phyloP scores from a whole-genome alignment of 257 asterid genomes.

The Solanum gandarillasii region DNA sequence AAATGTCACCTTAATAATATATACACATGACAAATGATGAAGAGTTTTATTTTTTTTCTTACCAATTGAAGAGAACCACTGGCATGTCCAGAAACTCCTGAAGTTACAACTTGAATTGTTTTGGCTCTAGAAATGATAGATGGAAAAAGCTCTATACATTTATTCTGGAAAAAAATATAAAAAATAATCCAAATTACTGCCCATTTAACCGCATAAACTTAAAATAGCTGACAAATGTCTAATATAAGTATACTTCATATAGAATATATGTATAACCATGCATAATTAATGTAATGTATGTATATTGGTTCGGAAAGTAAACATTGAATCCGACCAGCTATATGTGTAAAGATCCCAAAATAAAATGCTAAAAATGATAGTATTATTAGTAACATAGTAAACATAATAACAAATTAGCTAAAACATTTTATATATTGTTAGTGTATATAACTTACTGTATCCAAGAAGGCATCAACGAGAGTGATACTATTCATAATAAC shows the following conservation, averaged over 20 bases:
- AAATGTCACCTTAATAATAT: too few species aligned
- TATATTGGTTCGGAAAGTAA: not conserved
- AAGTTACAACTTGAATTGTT: conserved; percentile 67
- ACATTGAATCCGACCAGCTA: not conserved
- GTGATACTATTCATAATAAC: conserved; percentile 91
- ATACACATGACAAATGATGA: not conserved
- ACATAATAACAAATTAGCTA: not conserved
- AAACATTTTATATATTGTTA: too few species aligned
- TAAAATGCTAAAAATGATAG: not conserved
- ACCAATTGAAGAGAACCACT: conserved; percentile 86
- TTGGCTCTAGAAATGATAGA: conserved; percentile 78
- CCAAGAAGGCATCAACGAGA: conserved; percentile 78
- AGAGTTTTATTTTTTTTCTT: not conserved
- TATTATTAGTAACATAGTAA: not conserved
- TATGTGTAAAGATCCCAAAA: not conserved
- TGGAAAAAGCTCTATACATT: conserved; percentile 93
- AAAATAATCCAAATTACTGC: not conserved
- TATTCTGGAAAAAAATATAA: conserved; percentile 27
- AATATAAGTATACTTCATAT: too few species aligned
- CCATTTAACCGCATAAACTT: not conserved
- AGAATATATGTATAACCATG: not conserved
- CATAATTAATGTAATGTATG: too few species aligned
- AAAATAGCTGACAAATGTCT: not conserved
- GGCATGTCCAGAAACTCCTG: conserved; percentile 64
- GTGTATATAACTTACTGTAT: conserved; percentile 45